These are phyloP conservation scores for Cenchrus americanus DNA, from an alignment of 176 grass and related monocot species.

Conservation along the genomic window DNA sequence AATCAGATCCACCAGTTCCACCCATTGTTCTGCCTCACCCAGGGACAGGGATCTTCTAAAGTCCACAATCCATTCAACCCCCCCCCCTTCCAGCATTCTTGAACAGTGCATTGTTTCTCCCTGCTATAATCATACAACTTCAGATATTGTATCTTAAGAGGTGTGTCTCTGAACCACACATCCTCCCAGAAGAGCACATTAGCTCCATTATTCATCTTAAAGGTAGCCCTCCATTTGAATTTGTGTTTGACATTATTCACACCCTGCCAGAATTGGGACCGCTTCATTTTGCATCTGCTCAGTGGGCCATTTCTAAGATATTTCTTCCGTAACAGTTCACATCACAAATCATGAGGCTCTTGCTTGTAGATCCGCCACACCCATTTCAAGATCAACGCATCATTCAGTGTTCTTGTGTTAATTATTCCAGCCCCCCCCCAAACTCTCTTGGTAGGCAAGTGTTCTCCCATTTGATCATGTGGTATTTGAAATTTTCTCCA, in stretches of 20 bases:
- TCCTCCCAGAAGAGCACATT: not conserved
- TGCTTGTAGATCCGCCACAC: not conserved
- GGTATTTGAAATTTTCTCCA: not conserved
- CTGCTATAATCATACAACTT: no score
- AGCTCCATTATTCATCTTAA: no score
- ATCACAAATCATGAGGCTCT: not conserved
- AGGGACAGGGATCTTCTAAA: no score
- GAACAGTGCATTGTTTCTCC: no score
- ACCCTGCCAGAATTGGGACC: no score
- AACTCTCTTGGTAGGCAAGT: not conserved
- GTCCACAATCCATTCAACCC: no score
- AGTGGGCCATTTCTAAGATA: not conserved
- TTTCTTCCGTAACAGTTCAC: fast-evolving
- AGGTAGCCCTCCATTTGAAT: no score
- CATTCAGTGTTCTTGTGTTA: not conserved
- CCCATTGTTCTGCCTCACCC: no score
- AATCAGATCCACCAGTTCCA: no score
- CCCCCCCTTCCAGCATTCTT: no score
- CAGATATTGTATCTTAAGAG: fast-evolving
- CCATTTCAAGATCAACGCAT: not conserved
- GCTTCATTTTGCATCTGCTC: no score
- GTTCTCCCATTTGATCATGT: not conserved
- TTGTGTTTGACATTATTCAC: no score
- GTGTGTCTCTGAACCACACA: not conserved
- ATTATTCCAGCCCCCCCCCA: not conserved